Base-by-base conservation (phyloP, 768 basidiomycete genomes). In the Leucosporidium creatinivorum region DNA sequence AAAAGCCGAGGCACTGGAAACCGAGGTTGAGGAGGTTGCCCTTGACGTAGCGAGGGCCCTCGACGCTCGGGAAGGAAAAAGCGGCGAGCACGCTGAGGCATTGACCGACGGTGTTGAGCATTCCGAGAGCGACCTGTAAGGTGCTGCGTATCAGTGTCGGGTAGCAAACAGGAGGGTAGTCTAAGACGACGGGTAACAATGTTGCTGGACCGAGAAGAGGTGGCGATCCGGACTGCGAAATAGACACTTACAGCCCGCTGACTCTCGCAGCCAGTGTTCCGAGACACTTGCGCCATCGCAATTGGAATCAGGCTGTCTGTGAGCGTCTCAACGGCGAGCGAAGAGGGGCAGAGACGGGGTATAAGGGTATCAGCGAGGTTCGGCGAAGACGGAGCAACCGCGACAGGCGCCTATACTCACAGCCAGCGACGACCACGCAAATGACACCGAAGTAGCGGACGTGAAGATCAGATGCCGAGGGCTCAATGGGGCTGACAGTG, bases 381-480 rank as follows among this genome's bases (percentile, higher is more conserved):
- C 28, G 28, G 47, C 50, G 56, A 49, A 49, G 51, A n/a, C n/a
- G 59, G 70, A 44, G 39, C 8, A n/a, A n/a, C n/a, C n/a, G n/a
- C n/a, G n/a, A n/a, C n/a, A 15, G 15, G 10, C 8, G 15, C 39
- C 31, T n/a, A 21, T 5, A 67, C 44, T 67, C 39, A 44, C 39
- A 60, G 0, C 62, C 62, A 13, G 67, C 76, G 8, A 73, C 73
- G 44, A 80, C 80, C 44, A 80, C 73, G 58, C 75, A 76, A 74
- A 75, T 73, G 58, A 76, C 77, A 9, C 73, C 80, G 63, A 81
- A 80, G 76, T 81, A 80, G 26, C 80, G 75, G 13, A 71, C 78
- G 10, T 72, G 73, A 28, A 78, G 75, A 17, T 76, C 67, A 36
- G 67, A 61, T 3, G 48, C 3, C 7, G 52, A 31, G 1, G 64